These are phyloP conservation scores for Ceratorhiza oryzae-sativae DNA, from an alignment of 1,284 basidiomycete genomes.

Conservation along the genomic window DNA sequence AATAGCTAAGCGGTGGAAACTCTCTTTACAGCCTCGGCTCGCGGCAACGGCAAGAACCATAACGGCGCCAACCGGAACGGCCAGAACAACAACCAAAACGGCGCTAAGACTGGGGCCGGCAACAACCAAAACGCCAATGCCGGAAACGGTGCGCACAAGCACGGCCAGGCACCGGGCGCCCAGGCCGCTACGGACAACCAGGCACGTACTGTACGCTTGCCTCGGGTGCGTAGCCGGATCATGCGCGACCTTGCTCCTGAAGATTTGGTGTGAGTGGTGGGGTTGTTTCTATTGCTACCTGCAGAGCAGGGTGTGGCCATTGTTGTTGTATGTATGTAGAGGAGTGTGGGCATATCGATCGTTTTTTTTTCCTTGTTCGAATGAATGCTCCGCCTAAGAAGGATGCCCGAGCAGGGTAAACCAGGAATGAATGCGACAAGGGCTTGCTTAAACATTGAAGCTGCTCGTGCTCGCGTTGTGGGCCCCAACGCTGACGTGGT, in stretches of 20 bases:
- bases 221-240: constrained; percentile 26
- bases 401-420: not conserved
- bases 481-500: not conserved
- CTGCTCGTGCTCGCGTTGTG: not conserved
- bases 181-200: too few species aligned
- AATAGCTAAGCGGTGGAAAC: not conserved
- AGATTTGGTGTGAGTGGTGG: not conserved
- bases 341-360: not conserved
- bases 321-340: not conserved
- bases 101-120: too few species aligned
- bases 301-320: not conserved
- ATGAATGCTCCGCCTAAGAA: not conserved
- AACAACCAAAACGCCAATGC: not conserved
- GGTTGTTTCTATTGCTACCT: not conserved
- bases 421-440: not conserved
- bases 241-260: constrained; percentile 30
- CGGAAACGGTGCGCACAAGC: constrained; percentile 2
- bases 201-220: not conserved
- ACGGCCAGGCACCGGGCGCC: too few species aligned
- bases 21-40: constrained; percentile 14
- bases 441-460: not conserved
- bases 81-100: not conserved
- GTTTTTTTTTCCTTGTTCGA: not conserved
- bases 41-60: constrained; percentile 11
- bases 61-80: not conserved